A percentile compares a stretch with the other conserved stretches of the same genome.
Conservation (phyloP, 2,329 filamentous ascomycete species). For the Knoxdaviesia proteae region DNA sequence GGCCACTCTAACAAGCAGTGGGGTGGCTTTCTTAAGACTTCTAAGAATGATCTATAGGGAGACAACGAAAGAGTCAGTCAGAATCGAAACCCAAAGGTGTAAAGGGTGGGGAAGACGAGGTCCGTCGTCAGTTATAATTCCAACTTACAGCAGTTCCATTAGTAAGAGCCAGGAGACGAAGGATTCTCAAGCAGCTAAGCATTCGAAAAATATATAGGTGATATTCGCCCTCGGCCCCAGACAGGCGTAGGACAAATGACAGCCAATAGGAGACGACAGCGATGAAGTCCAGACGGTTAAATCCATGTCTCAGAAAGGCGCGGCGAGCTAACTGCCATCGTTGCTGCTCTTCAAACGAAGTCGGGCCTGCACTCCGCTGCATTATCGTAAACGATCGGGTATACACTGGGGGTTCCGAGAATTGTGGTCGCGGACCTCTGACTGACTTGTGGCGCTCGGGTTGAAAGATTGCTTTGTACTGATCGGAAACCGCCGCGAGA, state of each 20-base stretch:
- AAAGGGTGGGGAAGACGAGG: neutral
- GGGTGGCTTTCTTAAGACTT: constrained; percentile 88
- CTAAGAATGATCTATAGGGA: constrained; percentile 57
- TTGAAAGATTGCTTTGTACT: constrained; percentile 62
- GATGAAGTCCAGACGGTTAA: constrained; percentile 87
- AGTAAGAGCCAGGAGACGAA: constrained; percentile 77
- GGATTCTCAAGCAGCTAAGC: constrained; percentile 84
- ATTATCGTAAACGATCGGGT: constrained; percentile 64
- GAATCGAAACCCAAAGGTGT: neutral
- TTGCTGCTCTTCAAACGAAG: constrained; percentile 56
- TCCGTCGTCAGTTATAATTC: too few species aligned
- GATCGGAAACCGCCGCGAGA: constrained; percentile 51
- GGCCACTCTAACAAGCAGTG: constrained; percentile 74
- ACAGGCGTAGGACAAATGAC: constrained; percentile 53
- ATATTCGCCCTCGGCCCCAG: constrained; percentile 43
- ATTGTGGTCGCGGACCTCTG: constrained; percentile 26
- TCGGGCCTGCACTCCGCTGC: constrained; percentile 26
- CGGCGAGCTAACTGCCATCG: constrained; percentile 70
- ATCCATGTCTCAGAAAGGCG: constrained; percentile 84
- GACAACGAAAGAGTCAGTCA: neutral
- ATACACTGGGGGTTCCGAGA: constrained; percentile 40
- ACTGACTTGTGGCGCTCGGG: constrained; percentile 54
- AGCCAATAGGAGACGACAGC: constrained; percentile 94
- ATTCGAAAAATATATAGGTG: constrained; percentile 87
- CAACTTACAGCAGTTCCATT: constrained; percentile 71